Conservation (phyloP, 2,329 filamentous ascomycete species). For the Meredithiella fracta region DNA sequence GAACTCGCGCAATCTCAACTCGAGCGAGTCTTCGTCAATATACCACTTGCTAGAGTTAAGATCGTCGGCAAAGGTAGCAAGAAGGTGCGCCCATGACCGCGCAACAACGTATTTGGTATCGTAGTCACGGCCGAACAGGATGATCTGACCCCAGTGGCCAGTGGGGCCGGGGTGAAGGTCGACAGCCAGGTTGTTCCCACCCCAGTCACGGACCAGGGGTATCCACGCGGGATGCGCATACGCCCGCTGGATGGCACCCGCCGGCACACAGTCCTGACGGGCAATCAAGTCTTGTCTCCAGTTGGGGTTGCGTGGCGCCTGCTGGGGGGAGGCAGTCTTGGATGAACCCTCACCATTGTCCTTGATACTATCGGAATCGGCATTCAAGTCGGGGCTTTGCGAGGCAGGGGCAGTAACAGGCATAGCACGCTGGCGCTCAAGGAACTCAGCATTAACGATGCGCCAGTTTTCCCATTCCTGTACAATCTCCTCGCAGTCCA, state of each 20-base stretch:
- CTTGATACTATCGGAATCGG: slow-evolving; percentile 22
- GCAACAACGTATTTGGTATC: slow-evolving; percentile 97
- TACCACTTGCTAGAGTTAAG: slow-evolving; percentile 77
- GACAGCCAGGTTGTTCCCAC: slow-evolving; percentile 90
- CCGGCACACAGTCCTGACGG: slow-evolving; percentile 75
- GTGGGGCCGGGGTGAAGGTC: slow-evolving; percentile 80
- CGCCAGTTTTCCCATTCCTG: slow-evolving; percentile 98
- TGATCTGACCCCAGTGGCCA: slow-evolving; percentile 90
- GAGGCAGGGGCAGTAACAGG: slow-evolving; percentile 31
- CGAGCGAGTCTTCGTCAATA: slow-evolving; percentile 80
- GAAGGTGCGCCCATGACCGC: slow-evolving; percentile 74
- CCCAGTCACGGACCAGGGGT: slow-evolving; percentile 90
- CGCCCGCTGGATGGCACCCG: slow-evolving; percentile 72
- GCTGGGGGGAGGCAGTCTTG: slow-evolving; percentile 23
- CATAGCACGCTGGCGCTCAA: slow-evolving; percentile 35
- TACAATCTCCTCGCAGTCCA: slow-evolving; percentile 95
- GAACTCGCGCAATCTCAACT: slow-evolving; percentile 86
- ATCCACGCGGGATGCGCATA: slow-evolving; percentile 95
- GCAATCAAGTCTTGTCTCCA: slow-evolving; percentile 78
- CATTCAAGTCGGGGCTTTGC: slow-evolving; percentile 30
- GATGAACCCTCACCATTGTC: slow-evolving; percentile 52
- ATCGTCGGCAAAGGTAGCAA: slow-evolving; percentile 80
- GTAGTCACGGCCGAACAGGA: slow-evolving; percentile 92
- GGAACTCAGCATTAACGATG: slow-evolving; percentile 76
- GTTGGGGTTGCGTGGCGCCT: slow-evolving; percentile 31